Conservation (phyloP, 352 stramenopile genomes). For the Globisporangium mamillatum region DNA sequence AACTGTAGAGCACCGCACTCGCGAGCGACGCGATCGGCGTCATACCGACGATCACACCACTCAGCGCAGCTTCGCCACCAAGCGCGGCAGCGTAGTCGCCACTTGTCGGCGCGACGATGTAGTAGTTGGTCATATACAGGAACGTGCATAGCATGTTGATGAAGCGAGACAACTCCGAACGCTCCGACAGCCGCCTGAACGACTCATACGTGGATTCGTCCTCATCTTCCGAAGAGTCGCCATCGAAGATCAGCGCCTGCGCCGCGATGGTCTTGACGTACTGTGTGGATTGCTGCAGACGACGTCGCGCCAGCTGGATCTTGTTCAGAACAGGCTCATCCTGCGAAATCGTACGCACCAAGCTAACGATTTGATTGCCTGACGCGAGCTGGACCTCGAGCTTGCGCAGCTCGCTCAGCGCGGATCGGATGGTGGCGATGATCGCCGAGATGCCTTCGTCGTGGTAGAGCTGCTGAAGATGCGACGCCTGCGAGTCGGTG, state of each 20-base stretch:
- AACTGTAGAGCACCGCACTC: slow-evolving; percentile 93
- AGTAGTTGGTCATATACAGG: slow-evolving; percentile 99
- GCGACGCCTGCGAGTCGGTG: slow-evolving; percentile 78
- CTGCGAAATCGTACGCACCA: slow-evolving; percentile 65
- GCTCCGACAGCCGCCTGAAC: slow-evolving; percentile 45
- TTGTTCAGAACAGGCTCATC: slow-evolving; percentile 73
- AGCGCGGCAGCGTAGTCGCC: slow-evolving; percentile 90
- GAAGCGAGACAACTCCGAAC: slow-evolving; percentile 66
- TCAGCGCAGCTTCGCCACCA: slow-evolving; percentile 86
- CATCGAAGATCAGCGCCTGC: slow-evolving; percentile 79
- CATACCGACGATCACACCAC: slow-evolving; percentile 95
- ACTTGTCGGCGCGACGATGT: slow-evolving; percentile 95
- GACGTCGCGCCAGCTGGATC: slow-evolving; percentile 60
- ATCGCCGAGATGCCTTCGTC: slow-evolving; percentile 88
- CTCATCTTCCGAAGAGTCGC: slow-evolving; percentile 80
- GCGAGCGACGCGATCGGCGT: slow-evolving; percentile 94
- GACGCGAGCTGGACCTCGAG: slow-evolving; percentile 40
- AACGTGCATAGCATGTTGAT: slow-evolving; percentile 95
- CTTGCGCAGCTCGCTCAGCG: slow-evolving; percentile 56
- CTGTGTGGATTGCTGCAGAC: slow-evolving; percentile 77
- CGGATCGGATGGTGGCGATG: slow-evolving; percentile 75
- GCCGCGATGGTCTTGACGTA: slow-evolving; percentile 85
- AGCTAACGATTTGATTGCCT: not conserved
- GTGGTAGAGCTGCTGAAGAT: slow-evolving; percentile 84
- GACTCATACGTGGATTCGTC: slow-evolving; percentile 64